Percentiles rank a stretch among this genome's conserved stretches.
These are phyloP conservation scores for Cystofilobasidium macerans DNA, from an alignment of 768 basidiomycete species.

Conservation along the genomic window DNA sequence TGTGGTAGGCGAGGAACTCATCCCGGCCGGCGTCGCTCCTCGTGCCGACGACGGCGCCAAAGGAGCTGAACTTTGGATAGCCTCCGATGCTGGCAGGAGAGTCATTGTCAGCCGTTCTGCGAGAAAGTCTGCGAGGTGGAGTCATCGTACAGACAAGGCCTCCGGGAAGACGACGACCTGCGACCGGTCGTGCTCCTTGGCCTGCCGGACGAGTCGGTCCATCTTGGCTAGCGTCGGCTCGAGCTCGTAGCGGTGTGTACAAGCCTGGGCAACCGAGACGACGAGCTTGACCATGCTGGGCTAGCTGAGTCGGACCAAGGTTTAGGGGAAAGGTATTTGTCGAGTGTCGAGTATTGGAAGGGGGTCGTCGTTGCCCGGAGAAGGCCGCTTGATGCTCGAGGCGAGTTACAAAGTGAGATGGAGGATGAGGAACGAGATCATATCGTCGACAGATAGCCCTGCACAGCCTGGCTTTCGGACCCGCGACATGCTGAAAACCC, in stretches of 20 bases:
- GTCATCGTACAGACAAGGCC: conserved; percentile 26
- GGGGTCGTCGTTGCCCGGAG: no score
- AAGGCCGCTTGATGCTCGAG: no score
- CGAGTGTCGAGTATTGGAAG: no score
- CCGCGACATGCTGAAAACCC: no score
- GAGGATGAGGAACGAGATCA: no score
- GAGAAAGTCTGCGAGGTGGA: background rate
- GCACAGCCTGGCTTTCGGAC: no score
- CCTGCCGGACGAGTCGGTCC: conserved; percentile 22
- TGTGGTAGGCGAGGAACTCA: conserved; percentile 49
- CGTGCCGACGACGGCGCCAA: conserved; percentile 47
- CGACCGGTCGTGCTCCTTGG: conserved; percentile 15
- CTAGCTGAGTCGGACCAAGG: no score
- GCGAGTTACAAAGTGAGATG: no score
- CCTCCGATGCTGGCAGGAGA: conserved; percentile 26
- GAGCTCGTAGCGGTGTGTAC: conserved; percentile 26
- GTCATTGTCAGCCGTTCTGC: no score
- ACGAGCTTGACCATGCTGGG: conserved; percentile 19
- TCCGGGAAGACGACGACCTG: conserved; percentile 28
- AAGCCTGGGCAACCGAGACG: conserved; percentile 28
- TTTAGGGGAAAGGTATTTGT: no score
- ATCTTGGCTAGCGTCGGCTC: conserved; percentile 26
- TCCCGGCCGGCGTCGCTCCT: conserved; percentile 48
- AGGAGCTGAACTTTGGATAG: conserved; percentile 34
- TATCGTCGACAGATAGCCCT: no score